A percentile compares a stretch with the other conserved stretches of the same genome.
phyloP scores from a whole-genome alignment of 768 basidiomycete genomes.

The Suillus subalutaceus region DNA sequence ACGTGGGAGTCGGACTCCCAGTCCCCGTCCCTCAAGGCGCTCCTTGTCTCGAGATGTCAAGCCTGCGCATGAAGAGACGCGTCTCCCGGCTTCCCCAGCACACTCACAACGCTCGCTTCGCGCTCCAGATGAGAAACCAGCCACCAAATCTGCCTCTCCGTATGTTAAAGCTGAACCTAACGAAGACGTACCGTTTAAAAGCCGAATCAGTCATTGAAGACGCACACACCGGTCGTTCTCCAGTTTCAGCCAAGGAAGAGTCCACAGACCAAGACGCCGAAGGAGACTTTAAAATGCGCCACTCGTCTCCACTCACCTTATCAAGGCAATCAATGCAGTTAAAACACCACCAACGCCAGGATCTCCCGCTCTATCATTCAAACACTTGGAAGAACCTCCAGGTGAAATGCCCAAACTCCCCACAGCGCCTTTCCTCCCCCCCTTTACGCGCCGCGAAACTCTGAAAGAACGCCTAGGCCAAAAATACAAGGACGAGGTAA shows the following conservation, averaged over 20 bases:
- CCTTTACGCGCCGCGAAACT: constrained; percentile 28
- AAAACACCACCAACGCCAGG: constrained; percentile 8
- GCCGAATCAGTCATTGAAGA: neutral
- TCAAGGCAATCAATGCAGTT: neutral
- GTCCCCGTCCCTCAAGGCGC: neutral
- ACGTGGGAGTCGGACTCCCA: neutral
- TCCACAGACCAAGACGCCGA: constrained; percentile 20
- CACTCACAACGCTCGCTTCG: neutral
- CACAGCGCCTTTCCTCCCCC: constrained; percentile 35
- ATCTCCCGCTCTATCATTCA: constrained; percentile 18
- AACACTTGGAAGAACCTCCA: neutral
- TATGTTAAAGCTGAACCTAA: neutral
- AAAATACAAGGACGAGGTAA: constrained; percentile 28
- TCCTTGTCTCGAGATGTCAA: constrained; percentile 3
- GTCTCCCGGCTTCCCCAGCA: neutral
- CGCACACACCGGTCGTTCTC: neutral
- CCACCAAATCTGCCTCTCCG: neutral
- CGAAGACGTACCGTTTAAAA: neutral
- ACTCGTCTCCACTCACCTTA: constrained; percentile 8
- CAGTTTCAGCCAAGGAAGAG: constrained; percentile 16
- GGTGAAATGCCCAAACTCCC: constrained; percentile 5
- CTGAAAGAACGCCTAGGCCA: neutral
- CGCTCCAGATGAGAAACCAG: neutral
- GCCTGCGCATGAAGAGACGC: neutral
- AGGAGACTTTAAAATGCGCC: constrained; percentile 21